A percentile compares a stretch with the other conserved stretches of the same genome.
Evolutionary conservation across 345 rosid species (phyloP).

Genomic region (Rhodamnia argentea): DNA sequence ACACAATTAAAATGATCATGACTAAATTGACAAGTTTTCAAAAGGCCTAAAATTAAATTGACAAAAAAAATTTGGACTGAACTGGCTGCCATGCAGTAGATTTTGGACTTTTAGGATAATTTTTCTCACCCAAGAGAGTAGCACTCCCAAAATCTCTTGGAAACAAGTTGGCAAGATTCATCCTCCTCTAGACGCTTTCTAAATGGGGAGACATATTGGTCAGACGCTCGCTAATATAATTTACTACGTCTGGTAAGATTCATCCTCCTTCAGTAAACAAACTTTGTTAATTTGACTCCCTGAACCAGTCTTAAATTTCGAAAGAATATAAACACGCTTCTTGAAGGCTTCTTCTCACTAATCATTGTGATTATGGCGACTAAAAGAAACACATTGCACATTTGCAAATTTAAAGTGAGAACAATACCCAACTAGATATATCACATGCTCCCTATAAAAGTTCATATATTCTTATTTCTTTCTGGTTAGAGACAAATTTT

Average conservation of each 20-base stretch:
- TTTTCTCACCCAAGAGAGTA: no score
- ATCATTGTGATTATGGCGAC: not conserved
- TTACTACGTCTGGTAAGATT: not conserved
- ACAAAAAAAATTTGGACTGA: no score
- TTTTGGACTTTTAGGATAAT: no score
- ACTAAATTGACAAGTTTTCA: no score
- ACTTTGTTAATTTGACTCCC: not conserved
- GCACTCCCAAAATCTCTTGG: no score
- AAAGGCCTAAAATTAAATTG: no score
- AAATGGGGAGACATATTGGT: not conserved
- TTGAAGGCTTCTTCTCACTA: not conserved
- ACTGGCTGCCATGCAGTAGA: no score
- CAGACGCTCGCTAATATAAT: not conserved
- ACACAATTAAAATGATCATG: no score
- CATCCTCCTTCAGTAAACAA: not conserved
- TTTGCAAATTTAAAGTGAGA: not conserved
- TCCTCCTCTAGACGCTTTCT: not conserved
- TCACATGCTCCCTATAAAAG: not conserved
- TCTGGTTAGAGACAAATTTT: no score
- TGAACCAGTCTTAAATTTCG: not conserved
- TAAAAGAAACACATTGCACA: not conserved
- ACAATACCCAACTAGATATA: not conserved
- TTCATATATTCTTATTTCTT: not conserved
- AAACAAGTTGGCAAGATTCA: not conserved
- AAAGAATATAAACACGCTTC: not conserved